Evolutionary conservation across 306 rosid genomes (phyloP).

Genomic region (Leucaena leucocephala): DNA sequence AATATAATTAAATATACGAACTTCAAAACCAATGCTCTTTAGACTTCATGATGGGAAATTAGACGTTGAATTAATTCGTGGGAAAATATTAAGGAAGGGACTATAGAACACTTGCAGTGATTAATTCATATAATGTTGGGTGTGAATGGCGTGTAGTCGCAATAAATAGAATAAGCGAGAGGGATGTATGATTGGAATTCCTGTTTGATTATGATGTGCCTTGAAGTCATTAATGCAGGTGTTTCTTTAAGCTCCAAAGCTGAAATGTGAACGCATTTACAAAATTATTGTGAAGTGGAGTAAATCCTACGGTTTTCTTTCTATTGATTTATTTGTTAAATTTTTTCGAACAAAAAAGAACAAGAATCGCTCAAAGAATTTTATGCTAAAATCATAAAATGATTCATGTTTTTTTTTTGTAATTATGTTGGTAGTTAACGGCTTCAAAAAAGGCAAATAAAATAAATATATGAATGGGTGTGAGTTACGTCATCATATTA

Average conservation of each 20-base stretch:
- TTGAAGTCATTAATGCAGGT: background rate
- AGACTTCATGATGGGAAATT: background rate
- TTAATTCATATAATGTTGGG: too few species aligned
- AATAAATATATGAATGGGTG: background rate
- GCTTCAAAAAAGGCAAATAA: too few species aligned
- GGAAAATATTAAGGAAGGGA: too few species aligned
- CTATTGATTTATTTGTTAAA: background rate
- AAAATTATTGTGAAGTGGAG: background rate
- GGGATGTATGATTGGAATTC: background rate
- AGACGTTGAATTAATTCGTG: too few species aligned
- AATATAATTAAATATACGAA: background rate
- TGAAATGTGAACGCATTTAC: slow-evolving; percentile 23
- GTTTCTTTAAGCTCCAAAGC: background rate
- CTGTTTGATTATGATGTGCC: slow-evolving; percentile 13
- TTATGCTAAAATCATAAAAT: too few species aligned
- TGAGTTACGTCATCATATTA: background rate
- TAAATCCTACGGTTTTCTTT: background rate
- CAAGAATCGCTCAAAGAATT: too few species aligned
- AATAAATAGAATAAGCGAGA: slow-evolving; percentile 25
- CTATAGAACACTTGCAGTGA: too few species aligned
- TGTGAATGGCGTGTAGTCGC: too few species aligned
- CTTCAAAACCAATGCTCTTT: slow-evolving; percentile 38
- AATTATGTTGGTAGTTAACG: too few species aligned
- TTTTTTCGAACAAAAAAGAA: too few species aligned
- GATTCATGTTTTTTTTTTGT: too few species aligned